Conservation (phyloP, 805 yeast species). For the Candida railenensis region DNA sequence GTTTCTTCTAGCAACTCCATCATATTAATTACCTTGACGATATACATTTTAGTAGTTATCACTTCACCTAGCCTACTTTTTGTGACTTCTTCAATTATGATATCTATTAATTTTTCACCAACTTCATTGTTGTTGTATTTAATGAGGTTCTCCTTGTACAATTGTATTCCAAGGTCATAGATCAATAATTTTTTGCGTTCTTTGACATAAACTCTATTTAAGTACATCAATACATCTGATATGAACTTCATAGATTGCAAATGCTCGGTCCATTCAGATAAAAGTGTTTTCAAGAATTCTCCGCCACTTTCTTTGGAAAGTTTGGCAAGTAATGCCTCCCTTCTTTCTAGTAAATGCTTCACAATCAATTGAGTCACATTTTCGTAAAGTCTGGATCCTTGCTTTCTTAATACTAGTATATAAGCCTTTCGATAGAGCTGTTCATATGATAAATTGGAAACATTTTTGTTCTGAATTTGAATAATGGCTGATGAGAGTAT, state of each 20-base stretch:
- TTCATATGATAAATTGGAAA: conserved; percentile 75
- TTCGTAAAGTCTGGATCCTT: conserved; percentile 64
- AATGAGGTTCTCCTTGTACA: conserved; percentile 63
- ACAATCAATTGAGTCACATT: conserved; percentile 52
- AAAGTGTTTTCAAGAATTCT: conserved; percentile 34
- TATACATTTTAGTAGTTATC: conserved; percentile 54
- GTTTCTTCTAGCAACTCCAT: conserved; percentile 60
- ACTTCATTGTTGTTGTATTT: conserved; percentile 48
- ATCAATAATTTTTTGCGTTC: conserved; percentile 62
- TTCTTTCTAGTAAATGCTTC: conserved; percentile 38
- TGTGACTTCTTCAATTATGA: conserved; percentile 55
- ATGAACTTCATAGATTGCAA: conserved; percentile 71
- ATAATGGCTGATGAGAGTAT: conserved; percentile 63
- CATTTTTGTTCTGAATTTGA: conserved; percentile 71
- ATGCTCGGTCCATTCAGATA: conserved; percentile 68
- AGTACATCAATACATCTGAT: conserved; percentile 80
- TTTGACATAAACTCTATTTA: conserved; percentile 81
- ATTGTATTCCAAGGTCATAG: conserved; percentile 70
- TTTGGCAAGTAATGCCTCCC: conserved; percentile 15
- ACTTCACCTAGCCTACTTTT: conserved; percentile 54
- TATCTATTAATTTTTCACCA: conserved; percentile 48
- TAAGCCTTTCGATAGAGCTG: conserved; percentile 79
- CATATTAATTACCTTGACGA: conserved; percentile 67
- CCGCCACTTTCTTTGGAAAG: neutral
- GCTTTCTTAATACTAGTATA: conserved; percentile 67